A percentile compares a stretch with the other conserved stretches of the same genome.
Conservation (phyloP, 2,329 filamentous ascomycete species). For the Colletotrichum incanum region DNA sequence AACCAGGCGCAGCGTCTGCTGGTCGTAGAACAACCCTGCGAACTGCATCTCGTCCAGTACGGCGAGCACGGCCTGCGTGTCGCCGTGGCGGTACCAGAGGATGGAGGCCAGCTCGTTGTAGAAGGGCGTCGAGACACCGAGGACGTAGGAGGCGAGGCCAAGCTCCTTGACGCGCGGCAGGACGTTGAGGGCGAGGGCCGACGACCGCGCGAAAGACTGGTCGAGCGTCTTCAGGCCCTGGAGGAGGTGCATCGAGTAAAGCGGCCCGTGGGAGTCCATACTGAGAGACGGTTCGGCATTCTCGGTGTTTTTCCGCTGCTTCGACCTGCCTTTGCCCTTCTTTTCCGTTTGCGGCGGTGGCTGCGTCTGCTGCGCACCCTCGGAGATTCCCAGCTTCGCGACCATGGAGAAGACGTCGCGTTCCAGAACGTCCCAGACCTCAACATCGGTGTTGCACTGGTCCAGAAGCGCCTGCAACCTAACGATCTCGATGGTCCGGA, state of each 20-base stretch:
- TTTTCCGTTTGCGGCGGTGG: constrained; percentile 17
- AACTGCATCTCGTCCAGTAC: constrained; percentile 77
- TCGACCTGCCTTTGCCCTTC: constrained; percentile 19
- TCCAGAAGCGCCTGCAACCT: constrained; percentile 71
- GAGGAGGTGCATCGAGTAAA: constrained; percentile 75
- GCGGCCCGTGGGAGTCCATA: constrained; percentile 73
- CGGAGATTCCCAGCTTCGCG: constrained; percentile 67
- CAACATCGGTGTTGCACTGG: constrained; percentile 71
- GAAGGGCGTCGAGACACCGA: constrained; percentile 79
- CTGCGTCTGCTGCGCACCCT: constrained; percentile 38
- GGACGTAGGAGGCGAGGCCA: constrained; percentile 78
- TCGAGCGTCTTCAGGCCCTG: constrained; percentile 71
- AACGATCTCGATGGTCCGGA: constrained; percentile 58
- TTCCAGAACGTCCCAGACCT: constrained; percentile 79
- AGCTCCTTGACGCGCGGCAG: constrained; percentile 78
- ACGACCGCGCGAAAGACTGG: constrained; percentile 70
- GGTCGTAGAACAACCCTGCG: constrained; percentile 72
- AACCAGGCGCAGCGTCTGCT: constrained; percentile 59
- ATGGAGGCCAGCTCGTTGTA: constrained; percentile 78
- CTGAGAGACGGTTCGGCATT: constrained; percentile 50
- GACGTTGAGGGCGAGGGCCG: constrained; percentile 72
- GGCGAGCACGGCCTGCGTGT: constrained; percentile 68
- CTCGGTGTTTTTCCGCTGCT: constrained; percentile 32
- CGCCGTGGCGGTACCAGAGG: constrained; percentile 73
- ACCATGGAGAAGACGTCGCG: constrained; percentile 76